These are phyloP conservation scores for Amanita fuliginea DNA, from an alignment of 768 basidiomycete species.

Conservation along the genomic window DNA sequence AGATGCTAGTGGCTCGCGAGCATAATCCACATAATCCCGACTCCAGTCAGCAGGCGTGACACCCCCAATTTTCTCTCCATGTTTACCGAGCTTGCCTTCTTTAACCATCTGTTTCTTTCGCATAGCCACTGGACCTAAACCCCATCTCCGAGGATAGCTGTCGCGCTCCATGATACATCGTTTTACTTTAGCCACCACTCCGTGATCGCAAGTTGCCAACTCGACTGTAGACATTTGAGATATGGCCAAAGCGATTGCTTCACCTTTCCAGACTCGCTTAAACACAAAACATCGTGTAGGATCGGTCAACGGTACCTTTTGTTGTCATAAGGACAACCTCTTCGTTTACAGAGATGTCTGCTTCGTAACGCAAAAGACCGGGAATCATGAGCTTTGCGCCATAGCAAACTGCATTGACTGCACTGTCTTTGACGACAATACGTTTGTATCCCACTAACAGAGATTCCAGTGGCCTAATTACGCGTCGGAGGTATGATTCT, in stretches of 20 bases:
- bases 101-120: conserved; percentile 99
- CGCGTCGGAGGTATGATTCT: conserved; percentile 96
- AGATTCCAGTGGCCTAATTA: conserved; percentile 89
- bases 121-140: conserved; percentile 91
- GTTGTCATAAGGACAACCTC: conserved; percentile 99
- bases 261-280: conserved; percentile 33
- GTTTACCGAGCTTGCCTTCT: conserved; percentile 94
- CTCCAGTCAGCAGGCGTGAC: conserved; percentile 89
- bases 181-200: conserved; percentile 98
- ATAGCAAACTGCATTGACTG: conserved; percentile 98
- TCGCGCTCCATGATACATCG: conserved; percentile 99
- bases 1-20: conserved; percentile 37
- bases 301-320: conserved; percentile 47
- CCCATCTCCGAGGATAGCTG: conserved; percentile 97
- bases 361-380: conserved; percentile 91
- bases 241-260: conserved; percentile 89
- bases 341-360: conserved; percentile 88
- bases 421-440: conserved; percentile 97
- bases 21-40: conserved; percentile 90
- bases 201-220: conserved; percentile 95
- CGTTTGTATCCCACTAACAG: conserved; percentile 95
- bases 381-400: conserved; percentile 99
- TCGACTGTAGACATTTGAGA: conserved; percentile 99
- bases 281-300: conserved; percentile 4
- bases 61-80: conserved; percentile 81